Percentiles rank a stretch among this genome's conserved stretches.
phyloP scores from a whole-genome alignment of 495 filamentous ascomycete genomes.

The Acidomyces sp. region DNA sequence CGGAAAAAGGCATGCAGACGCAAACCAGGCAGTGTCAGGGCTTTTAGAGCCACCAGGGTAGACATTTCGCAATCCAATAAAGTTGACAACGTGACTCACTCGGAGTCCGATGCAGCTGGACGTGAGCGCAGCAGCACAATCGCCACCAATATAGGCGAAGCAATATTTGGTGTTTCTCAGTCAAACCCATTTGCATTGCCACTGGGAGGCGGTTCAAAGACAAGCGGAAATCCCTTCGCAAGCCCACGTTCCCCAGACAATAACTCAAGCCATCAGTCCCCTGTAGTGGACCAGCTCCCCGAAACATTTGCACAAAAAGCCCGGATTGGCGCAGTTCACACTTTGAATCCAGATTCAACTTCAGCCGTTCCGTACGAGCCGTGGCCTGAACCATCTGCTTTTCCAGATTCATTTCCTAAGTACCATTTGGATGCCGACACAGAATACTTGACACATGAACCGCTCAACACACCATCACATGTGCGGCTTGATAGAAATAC shows the following conservation, averaged over 20 bases:
- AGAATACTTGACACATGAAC: slow-evolving; percentile 55
- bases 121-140: too few species aligned
- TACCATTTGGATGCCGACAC: slow-evolving; percentile 87
- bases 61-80: slow-evolving; percentile 7
- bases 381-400: slow-evolving; percentile 56
- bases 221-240: slow-evolving; percentile 46
- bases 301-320: slow-evolving; percentile 63
- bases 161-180: slow-evolving; percentile 36
- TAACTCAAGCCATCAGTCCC: slow-evolving; percentile 25
- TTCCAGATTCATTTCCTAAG: slow-evolving; percentile 57
- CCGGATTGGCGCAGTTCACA: slow-evolving; percentile 34
- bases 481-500: slow-evolving; percentile 40
- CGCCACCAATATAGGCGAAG: slow-evolving; percentile 23
- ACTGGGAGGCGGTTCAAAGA: slow-evolving; percentile 17
- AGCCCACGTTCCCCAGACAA: slow-evolving; percentile 23
- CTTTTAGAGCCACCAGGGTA: slow-evolving; percentile 40
- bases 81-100: slow-evolving; percentile 14
- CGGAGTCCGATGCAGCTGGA: background rate
- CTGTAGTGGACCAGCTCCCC: slow-evolving; percentile 34
- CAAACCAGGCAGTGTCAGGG: slow-evolving; percentile 67
- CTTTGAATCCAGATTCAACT: slow-evolving; percentile 21
- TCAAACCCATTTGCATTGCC: slow-evolving; percentile 36
- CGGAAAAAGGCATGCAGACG: slow-evolving; percentile 64
- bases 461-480: slow-evolving; percentile 30
- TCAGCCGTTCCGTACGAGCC: slow-evolving; percentile 35